A percentile compares a stretch with the other conserved stretches of the same genome.
Conservation (phyloP, 371 early-diverging fungal genomes). For the Coemansia sp. region DNA sequence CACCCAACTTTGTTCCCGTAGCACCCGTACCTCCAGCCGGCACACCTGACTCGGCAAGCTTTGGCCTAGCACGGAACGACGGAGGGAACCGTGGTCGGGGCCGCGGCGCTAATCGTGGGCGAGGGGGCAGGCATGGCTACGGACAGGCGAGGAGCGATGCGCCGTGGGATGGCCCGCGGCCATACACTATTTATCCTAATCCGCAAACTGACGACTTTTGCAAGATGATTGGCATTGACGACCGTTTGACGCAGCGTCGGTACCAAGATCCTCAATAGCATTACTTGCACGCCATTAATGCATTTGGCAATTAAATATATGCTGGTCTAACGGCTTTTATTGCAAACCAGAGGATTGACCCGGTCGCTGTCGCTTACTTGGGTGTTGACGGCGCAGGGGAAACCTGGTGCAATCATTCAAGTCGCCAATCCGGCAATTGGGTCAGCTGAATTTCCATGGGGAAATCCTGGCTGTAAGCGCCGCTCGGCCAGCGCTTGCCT, state of each 20-base stretch:
- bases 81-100: constrained; percentile 16
- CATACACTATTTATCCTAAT: constrained; percentile 33
- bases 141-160: neutral
- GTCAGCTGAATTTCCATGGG: no score
- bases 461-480: no score
- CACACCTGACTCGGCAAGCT: constrained; percentile 31
- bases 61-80: constrained; percentile 26
- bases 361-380: no score
- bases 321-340: no score
- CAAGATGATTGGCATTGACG: constrained; percentile 39
- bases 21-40: constrained; percentile 41
- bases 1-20: constrained; percentile 41
- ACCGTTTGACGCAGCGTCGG: constrained; percentile 30
- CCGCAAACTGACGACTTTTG: constrained; percentile 46
- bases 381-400: no score
- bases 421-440: no score
- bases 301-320: no score
- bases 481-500: no score
- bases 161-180: constrained; percentile 29
- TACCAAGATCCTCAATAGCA: no score
- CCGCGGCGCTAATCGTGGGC: constrained; percentile 12
- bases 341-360: no score
- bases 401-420: no score
- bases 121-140: constrained; percentile 1
- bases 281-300: no score